A percentile compares a stretch with the other conserved stretches of the same genome.
Evolutionary conservation across 2,329 filamentous ascomycete species (phyloP).

Genomic region (Arthrobotrys pseudoclavata): DNA sequence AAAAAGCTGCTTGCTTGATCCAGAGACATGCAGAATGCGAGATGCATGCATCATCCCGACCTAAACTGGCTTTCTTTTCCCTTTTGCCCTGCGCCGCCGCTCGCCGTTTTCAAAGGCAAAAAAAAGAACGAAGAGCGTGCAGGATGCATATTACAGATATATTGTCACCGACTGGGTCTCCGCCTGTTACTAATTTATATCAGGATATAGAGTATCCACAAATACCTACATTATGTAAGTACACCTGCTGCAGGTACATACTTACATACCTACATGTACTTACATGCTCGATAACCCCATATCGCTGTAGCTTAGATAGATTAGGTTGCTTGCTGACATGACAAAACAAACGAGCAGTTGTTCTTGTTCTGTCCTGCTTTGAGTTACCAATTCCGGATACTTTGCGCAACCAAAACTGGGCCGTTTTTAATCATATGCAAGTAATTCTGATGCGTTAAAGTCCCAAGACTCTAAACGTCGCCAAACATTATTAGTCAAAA

Average conservation of each 20-base stretch:
- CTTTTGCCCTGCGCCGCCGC: slow-evolving; percentile 12
- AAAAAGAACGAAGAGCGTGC: slow-evolving; percentile 33
- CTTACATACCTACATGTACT: background rate
- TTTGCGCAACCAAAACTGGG: slow-evolving; percentile 8
- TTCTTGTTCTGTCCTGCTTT: slow-evolving; percentile 16
- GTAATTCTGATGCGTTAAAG: slow-evolving; percentile 50
- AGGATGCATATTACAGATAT: slow-evolving; percentile 48
- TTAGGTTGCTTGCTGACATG: slow-evolving; percentile 31
- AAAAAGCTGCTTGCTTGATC: slow-evolving; percentile 13
- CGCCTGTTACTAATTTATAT: slow-evolving; percentile 10
- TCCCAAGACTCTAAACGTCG: background rate
- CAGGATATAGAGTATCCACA: slow-evolving; percentile 6
- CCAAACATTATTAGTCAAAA: background rate
- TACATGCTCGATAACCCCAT: slow-evolving; percentile 26
- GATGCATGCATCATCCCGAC: slow-evolving; percentile 56
- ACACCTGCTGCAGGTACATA: slow-evolving; percentile 25
- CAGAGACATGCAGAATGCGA: slow-evolving; percentile 50
- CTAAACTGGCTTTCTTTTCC: slow-evolving; percentile 18
- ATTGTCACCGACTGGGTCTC: slow-evolving; percentile 37
- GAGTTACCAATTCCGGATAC: slow-evolving; percentile 43
- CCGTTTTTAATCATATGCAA: slow-evolving; percentile 12
- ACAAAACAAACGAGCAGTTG: slow-evolving; percentile 16
- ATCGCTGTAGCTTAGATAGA: slow-evolving; percentile 1
- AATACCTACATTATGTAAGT: background rate
- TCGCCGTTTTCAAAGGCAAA: background rate